These are phyloP conservation scores for Jatropha podagrica DNA, from an alignment of 441 rosid species.

Conservation along the genomic window DNA sequence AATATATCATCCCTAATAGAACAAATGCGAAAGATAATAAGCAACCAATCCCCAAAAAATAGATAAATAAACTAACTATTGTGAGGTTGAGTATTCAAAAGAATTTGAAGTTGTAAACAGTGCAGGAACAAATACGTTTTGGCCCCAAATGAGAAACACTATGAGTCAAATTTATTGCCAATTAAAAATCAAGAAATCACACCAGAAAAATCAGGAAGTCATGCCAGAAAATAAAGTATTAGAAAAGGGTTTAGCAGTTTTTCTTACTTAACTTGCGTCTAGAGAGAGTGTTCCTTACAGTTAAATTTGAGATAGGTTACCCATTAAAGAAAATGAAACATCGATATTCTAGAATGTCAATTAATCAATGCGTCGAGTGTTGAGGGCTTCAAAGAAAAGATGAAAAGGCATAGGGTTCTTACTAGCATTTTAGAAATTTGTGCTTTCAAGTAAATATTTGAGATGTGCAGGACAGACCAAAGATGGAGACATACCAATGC, in stretches of 20 bases:
- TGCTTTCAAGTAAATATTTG: conserved; percentile 14
- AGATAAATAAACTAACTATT: not conserved
- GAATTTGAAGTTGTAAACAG: not conserved
- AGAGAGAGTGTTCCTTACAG: not conserved
- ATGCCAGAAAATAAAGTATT: not conserved
- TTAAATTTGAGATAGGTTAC: no score
- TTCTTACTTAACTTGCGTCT: no score
- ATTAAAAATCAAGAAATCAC: not conserved
- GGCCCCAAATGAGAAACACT: not conserved
- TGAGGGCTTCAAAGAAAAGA: not conserved
- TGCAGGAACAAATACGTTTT: not conserved
- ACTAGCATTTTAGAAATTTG: not conserved
- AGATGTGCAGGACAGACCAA: not conserved
- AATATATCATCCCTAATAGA: not conserved
- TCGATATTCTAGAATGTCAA: not conserved
- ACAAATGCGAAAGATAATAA: not conserved
- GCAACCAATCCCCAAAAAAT: not conserved
- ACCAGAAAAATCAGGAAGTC: no score
- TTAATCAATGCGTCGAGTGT: not conserved
- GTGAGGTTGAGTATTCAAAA: no score
- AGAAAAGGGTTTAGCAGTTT: not conserved
- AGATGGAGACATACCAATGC: conserved; percentile 57
- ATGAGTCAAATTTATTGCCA: not conserved
- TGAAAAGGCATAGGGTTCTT: not conserved
- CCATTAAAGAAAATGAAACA: not conserved